Percentiles rank a stretch among this genome's conserved stretches.
Conservation (phyloP, 441 rosid species). For the Erodium chrysanthum region DNA sequence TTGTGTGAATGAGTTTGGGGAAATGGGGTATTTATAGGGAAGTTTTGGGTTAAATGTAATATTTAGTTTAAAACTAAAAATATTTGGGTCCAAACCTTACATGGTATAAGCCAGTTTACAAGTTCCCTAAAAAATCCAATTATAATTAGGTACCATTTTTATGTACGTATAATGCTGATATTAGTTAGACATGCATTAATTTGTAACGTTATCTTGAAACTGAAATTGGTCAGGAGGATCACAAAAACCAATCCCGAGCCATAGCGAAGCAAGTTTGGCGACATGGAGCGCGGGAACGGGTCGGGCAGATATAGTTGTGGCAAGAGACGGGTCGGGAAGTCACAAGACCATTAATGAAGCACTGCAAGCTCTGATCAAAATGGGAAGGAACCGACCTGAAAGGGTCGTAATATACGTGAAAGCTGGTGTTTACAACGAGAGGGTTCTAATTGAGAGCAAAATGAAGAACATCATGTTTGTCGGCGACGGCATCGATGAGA, state of each 20-base stretch:
- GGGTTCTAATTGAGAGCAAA: constrained; percentile 33
- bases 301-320: constrained; percentile 44
- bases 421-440: constrained; percentile 48
- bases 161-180: too few species aligned
- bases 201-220: too few species aligned
- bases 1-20: too few species aligned
- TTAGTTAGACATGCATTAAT: too few species aligned
- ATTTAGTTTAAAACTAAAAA: too few species aligned
- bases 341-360: constrained; percentile 50
- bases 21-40: too few species aligned
- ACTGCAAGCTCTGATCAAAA: constrained; percentile 30
- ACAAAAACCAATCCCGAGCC: neutral
- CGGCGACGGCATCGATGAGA: constrained; percentile 60
- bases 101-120: too few species aligned
- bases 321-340: constrained; percentile 45
- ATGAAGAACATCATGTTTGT: constrained; percentile 47
- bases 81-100: too few species aligned
- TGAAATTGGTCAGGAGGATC: too few species aligned
- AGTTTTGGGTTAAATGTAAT: too few species aligned
- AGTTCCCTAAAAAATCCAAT: too few species aligned
- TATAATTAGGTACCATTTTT: too few species aligned
- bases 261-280: constrained; percentile 25
- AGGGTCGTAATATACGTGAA: constrained; percentile 46
- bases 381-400: constrained; percentile 20
- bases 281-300: constrained; percentile 48